Evolutionary conservation across 139 green algal genomes (phyloP).

Genomic region (Picochlorum costavermella): DNA sequence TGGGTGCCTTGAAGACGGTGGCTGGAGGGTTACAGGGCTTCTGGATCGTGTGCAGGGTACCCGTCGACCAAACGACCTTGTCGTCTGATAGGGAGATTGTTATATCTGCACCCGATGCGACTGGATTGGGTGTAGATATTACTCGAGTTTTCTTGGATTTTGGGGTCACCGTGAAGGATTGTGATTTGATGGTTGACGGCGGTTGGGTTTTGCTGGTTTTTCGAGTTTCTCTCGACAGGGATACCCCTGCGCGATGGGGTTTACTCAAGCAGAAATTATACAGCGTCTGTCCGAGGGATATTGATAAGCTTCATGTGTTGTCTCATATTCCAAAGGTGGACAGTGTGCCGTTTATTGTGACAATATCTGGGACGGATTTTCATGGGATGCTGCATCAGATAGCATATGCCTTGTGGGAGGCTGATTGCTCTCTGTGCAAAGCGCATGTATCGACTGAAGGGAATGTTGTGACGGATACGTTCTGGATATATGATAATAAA

Average conservation of each 20-base stretch:
- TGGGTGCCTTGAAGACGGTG: too few relatives aligned
- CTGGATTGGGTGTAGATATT: slow-evolving; percentile 31
- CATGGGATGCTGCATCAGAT: slow-evolving; percentile 44
- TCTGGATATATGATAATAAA: slow-evolving; percentile 63
- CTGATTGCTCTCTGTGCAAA: slow-evolving; percentile 18
- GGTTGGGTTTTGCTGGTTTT: slow-evolving; percentile 55
- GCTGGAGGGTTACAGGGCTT: too few relatives aligned
- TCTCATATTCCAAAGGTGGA: background rate
- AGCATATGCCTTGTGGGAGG: slow-evolving; percentile 56
- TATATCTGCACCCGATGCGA: slow-evolving; percentile 49
- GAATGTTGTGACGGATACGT: slow-evolving; percentile 56
- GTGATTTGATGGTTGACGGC: slow-evolving; percentile 46
- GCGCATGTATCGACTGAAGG: slow-evolving; percentile 18
- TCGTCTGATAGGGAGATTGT: slow-evolving; percentile 30
- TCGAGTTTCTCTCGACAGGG: slow-evolving; percentile 10
- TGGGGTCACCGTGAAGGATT: slow-evolving; percentile 36
- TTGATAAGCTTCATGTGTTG: background rate
- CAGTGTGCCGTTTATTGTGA: background rate
- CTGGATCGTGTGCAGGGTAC: too few relatives aligned
- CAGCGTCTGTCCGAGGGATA: slow-evolving; percentile 11
- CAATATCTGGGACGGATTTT: slow-evolving; percentile 41
- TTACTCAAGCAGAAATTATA: slow-evolving; percentile 26
- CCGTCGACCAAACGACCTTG: too few relatives aligned
- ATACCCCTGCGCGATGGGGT: slow-evolving; percentile 38
- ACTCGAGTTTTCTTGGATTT: slow-evolving; percentile 48